phyloP scores from a whole-genome alignment of 1,139 yeast genomes.

The Starmera stellimalicola region DNA sequence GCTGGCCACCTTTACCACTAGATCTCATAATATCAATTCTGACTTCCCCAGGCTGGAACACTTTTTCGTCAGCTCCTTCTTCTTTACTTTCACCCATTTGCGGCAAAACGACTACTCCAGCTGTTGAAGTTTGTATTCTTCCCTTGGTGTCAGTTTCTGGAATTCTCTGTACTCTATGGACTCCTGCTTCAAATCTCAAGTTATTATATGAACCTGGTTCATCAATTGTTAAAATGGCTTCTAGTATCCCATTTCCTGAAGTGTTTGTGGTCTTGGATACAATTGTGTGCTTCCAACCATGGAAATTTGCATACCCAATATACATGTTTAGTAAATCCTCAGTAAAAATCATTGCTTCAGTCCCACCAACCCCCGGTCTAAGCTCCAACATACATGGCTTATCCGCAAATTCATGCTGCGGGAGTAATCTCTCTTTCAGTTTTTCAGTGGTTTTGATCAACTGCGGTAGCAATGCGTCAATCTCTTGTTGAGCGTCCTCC shows the following conservation, averaged over 20 bases:
- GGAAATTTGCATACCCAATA: conserved; percentile 51
- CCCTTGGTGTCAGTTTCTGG: conserved; percentile 94
- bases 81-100: conserved; percentile 54
- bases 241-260: conserved; percentile 59
- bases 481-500: conserved; percentile 29
- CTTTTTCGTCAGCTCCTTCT: conserved; percentile 57
- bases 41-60: conserved; percentile 80
- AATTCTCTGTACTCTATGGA: conserved; percentile 89
- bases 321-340: conserved; percentile 78
- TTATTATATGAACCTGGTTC: conserved; percentile 69
- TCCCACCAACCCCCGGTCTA: conserved; percentile 95
- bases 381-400: conserved; percentile 74
- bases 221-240: conserved; percentile 68
- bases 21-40: conserved; percentile 94
- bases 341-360: conserved; percentile 84
- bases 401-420: conserved; percentile 70
- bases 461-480: conserved; percentile 21
- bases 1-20: conserved; percentile 98
- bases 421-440: conserved; percentile 54
- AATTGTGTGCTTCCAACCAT: conserved; percentile 58
- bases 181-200: conserved; percentile 85
- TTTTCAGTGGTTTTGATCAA: conserved; percentile 27
- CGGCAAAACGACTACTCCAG: conserved; percentile 91
- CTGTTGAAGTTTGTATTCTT: conserved; percentile 89
- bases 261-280: conserved; percentile 48